Conservation (phyloP, 1,139 yeast genomes). For the Chernovozyma aurita region DNA sequence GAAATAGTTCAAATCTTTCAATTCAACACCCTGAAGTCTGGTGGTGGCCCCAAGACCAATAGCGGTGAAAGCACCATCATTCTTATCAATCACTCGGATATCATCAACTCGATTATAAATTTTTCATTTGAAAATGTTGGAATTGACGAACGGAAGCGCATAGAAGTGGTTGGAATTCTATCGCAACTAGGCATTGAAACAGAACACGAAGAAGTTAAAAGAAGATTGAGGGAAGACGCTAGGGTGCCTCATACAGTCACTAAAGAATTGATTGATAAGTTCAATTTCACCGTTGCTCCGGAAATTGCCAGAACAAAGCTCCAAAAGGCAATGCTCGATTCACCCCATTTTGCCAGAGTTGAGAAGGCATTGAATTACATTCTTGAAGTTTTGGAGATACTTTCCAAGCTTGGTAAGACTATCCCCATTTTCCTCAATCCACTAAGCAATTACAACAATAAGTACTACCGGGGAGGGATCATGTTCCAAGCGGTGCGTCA, state of each 20-base stretch:
- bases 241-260: conserved; percentile 77
- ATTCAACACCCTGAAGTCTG: conserved; percentile 27
- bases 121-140: conserved; percentile 76
- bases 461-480: conserved; percentile 72
- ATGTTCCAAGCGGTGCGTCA: conserved; percentile 86
- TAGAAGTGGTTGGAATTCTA: conserved; percentile 63
- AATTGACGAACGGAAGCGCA: conserved; percentile 55
- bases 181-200: conserved; percentile 76
- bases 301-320: conserved; percentile 60
- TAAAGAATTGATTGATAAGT: conserved; percentile 68
- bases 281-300: conserved; percentile 69
- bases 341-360: conserved; percentile 57
- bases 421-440: conserved; percentile 52
- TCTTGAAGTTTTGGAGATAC: conserved; percentile 48
- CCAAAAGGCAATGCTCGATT: conserved; percentile 68
- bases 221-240: conserved; percentile 62
- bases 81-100: conserved; percentile 74
- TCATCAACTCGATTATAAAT: conserved; percentile 57
- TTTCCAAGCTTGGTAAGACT: conserved; percentile 48
- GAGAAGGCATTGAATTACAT: conserved; percentile 63
- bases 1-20: conserved; percentile 55
- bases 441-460: conserved; percentile 73
- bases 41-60: conserved; percentile 5
- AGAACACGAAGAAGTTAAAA: conserved; percentile 59
- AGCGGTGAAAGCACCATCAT: conserved; percentile 42